Evolutionary conservation across 192 early-diverging fungal genomes (phyloP).

Genomic region (Blastocladiella britannica): DNA sequence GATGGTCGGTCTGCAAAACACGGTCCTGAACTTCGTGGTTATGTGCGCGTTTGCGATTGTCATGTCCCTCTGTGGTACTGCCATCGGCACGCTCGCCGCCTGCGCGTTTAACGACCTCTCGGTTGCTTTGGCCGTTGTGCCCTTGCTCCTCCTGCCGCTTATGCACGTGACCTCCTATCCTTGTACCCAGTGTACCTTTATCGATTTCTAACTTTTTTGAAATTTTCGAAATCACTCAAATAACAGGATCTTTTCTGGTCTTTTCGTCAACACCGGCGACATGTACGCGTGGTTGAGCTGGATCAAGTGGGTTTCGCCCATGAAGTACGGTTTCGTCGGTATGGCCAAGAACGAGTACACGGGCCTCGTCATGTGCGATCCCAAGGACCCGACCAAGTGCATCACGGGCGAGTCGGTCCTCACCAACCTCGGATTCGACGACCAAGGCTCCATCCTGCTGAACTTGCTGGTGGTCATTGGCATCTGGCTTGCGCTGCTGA

Average conservation of each 20-base stretch:
- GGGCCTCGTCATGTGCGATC: background rate
- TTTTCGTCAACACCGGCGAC: slow-evolving; percentile 21
- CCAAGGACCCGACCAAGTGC: background rate
- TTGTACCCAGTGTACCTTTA: too few species aligned
- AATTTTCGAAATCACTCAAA: too few species aligned
- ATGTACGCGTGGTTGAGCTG: slow-evolving; percentile 10
- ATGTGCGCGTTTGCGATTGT: slow-evolving; percentile 12
- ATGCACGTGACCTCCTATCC: slow-evolving; percentile 5
- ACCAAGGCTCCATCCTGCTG: slow-evolving; percentile 7
- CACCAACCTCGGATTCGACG: background rate
- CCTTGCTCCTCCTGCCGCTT: slow-evolving; percentile 27
- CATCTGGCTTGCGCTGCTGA: slow-evolving; percentile 9
- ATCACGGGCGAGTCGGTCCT: background rate
- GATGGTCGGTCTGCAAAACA: slow-evolving; percentile 25
- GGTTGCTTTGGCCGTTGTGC: slow-evolving; percentile 21
- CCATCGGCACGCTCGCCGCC: slow-evolving; percentile 30
- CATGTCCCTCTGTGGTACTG: slow-evolving; percentile 21
- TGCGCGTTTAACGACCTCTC: slow-evolving; percentile 19
- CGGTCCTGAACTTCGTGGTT: slow-evolving; percentile 20
- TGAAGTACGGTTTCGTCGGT: slow-evolving; percentile 11
- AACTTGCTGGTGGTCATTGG: slow-evolving; percentile 14
- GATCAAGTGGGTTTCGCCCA: slow-evolving; percentile 12
- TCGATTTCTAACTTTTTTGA: too few species aligned
- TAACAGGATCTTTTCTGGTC: slow-evolving; percentile 32
- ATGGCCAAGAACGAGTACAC: slow-evolving; percentile 14